Conservation (phyloP, 1,139 yeast genomes). For the Taphrina populina region DNA sequence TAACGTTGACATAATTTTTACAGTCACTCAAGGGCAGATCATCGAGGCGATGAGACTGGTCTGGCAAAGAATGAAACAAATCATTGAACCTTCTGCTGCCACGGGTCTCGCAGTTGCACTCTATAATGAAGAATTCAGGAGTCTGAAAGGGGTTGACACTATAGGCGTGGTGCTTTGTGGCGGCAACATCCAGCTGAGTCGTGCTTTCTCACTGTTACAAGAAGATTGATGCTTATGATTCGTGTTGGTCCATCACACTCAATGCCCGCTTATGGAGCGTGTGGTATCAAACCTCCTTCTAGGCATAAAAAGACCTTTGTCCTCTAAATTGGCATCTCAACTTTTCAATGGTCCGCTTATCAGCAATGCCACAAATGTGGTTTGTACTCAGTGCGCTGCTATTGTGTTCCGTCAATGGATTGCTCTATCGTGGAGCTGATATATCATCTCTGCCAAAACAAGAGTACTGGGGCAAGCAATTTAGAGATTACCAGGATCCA, state of each 20-base stretch:
- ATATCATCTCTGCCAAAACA: neutral
- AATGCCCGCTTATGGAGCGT: no score
- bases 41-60: slow-evolving; percentile 37
- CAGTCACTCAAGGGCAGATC: slow-evolving; percentile 38
- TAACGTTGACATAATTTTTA: slow-evolving; percentile 37
- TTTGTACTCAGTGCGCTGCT: no score
- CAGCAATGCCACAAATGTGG: no score
- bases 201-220: no score
- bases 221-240: no score
- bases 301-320: no score
- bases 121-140: slow-evolving; percentile 32
- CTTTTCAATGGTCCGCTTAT: no score
- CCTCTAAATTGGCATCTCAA: no score
- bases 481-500: neutral
- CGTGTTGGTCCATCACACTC: no score
- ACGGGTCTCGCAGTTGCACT: slow-evolving; percentile 38
- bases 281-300: no score
- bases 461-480: neutral
- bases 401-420: no score
- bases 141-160: slow-evolving; percentile 27
- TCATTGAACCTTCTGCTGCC: slow-evolving; percentile 38
- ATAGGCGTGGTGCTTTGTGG: slow-evolving; percentile 38
- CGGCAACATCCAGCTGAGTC: slow-evolving; percentile 38
- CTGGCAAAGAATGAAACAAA: slow-evolving; percentile 39
- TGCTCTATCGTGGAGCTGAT: neutral